phyloP scores from a whole-genome alignment of 2,329 filamentous ascomycete species.

The Aspergillus ibericus region DNA sequence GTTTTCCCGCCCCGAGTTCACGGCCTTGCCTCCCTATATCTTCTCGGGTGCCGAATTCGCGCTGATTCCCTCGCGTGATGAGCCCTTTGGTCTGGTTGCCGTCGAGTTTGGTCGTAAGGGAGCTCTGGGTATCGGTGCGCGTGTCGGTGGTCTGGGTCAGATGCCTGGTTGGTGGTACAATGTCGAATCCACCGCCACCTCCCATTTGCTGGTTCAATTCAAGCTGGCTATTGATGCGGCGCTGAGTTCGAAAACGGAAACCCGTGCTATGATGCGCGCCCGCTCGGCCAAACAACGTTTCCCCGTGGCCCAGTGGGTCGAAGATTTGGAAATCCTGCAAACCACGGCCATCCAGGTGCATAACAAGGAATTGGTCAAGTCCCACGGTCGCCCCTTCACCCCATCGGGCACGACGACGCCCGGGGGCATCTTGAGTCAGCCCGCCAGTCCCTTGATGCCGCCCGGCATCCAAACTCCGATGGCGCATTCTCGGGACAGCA shows the following conservation, averaged over 20 bases:
- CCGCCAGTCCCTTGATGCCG: conserved; percentile 26
- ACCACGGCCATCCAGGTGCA: conserved; percentile 59
- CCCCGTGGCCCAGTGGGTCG: conserved; percentile 66
- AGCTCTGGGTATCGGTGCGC: conserved; percentile 64
- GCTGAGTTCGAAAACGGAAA: conserved; percentile 55
- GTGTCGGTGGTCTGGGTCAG: conserved; percentile 66
- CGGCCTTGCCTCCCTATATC: conserved; percentile 63
- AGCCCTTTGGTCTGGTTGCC: conserved; percentile 67
- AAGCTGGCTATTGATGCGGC: conserved; percentile 61
- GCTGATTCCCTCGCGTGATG: conserved; percentile 67
- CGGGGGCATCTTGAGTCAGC: conserved; percentile 19
- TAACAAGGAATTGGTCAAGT: conserved; percentile 41
- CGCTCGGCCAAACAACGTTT: conserved; percentile 65
- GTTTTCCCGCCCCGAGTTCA: conserved; percentile 66
- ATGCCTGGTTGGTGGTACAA: conserved; percentile 72
- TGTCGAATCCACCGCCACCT: conserved; percentile 62
- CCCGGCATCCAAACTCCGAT: conserved; percentile 31
- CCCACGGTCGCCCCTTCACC: conserved; percentile 31
- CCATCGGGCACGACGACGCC: conserved; percentile 40
- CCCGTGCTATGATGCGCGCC: conserved; percentile 62
- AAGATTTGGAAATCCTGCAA: conserved; percentile 63
- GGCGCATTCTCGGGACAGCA: conserved; percentile 26
- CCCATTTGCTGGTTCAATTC: conserved; percentile 64
- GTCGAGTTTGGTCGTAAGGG: conserved; percentile 68
- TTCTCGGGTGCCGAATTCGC: conserved; percentile 68